Base-by-base conservation (phyloP, 768 basidiomycete genomes). In the Pleurotus tuber-regium region DNA sequence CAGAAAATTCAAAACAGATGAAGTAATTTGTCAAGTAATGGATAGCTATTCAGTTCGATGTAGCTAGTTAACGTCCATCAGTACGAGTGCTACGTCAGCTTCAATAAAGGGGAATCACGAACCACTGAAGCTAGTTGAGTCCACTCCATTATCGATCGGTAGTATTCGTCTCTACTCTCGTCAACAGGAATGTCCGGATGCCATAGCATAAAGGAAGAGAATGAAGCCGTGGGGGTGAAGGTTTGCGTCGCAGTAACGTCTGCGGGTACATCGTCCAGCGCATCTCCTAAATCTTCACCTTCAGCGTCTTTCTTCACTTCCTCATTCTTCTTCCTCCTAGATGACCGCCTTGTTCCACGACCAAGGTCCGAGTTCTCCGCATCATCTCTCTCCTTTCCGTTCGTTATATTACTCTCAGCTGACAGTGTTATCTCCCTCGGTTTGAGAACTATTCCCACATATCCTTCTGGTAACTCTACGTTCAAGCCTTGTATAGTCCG, bases 191-290 rank as follows among this genome's bases (percentile, higher is more conserved):
- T 76, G 64, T 92, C 91, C 3, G 85, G 77, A 52, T 83, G 74
- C 90, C 90, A 92, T 19, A 92, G 62, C n/a, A 79, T 78, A 56
- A 92, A 80, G 1, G 80, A 81, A 2, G 76, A 71, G 60, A 92
- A 92, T 41, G 71, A 74, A 0, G 78, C 75, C 2, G 70, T 67
- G 3, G 85, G 77, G 5, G 68, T 59, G 51, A 88, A 64, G 9
- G 57, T 65, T 39, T 71, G 72, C 18, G 61, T 62, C 0, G 61
- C 29, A 58, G 12, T 43, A 54, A 8, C 33, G 19, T 18, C 21
- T 62, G 63, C 24, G 63, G 63, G 9, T 29, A 43, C n/a, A 59
- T 61, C 39, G 56, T 68, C 6, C 61, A 70, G 19, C n/a, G 54
- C 54, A 36, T 48, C 61, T 2, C 55, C 58, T 28, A 57, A 55